phyloP scores from a whole-genome alignment of 139 green algal species.

The Coccomyxa sp. region DNA sequence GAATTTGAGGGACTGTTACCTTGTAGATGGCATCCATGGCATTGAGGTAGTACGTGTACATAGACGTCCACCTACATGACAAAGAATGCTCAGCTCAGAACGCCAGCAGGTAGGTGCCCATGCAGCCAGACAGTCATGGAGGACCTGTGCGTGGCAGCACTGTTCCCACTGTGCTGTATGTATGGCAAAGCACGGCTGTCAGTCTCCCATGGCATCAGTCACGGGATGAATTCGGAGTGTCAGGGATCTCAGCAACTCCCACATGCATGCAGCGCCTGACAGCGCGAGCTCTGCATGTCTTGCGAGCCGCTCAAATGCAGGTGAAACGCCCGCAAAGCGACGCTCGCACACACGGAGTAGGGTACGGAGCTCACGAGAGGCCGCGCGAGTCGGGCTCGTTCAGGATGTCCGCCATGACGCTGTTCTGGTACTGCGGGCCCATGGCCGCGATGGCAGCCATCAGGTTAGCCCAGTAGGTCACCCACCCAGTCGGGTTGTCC shows the following conservation, averaged over 20 bases:
- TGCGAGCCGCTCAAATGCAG: no score
- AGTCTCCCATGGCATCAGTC: background rate
- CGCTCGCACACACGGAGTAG: background rate
- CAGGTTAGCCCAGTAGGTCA: background rate
- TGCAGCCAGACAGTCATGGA: no score
- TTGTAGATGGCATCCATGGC: slow-evolving; percentile 20
- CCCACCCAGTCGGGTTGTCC: background rate
- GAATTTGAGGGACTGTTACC: background rate
- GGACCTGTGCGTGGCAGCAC: no score
- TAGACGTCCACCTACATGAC: background rate
- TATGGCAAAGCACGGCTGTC: background rate
- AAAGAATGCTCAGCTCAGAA: background rate
- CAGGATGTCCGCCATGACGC: slow-evolving; percentile 29
- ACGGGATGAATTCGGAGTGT: background rate
- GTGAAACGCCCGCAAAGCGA: background rate
- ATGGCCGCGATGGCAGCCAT: background rate
- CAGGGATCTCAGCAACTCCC: background rate
- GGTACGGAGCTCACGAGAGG: slow-evolving; percentile 7
- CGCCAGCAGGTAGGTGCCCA: background rate
- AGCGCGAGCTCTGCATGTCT: no score
- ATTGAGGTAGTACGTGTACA: background rate
- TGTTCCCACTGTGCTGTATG: background rate
- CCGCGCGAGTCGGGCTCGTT: slow-evolving; percentile 26
- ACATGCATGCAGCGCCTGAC: no score
- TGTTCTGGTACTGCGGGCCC: background rate